phyloP scores from a whole-genome alignment of 306 rosid species.

The Crataegus laevigata region DNA sequence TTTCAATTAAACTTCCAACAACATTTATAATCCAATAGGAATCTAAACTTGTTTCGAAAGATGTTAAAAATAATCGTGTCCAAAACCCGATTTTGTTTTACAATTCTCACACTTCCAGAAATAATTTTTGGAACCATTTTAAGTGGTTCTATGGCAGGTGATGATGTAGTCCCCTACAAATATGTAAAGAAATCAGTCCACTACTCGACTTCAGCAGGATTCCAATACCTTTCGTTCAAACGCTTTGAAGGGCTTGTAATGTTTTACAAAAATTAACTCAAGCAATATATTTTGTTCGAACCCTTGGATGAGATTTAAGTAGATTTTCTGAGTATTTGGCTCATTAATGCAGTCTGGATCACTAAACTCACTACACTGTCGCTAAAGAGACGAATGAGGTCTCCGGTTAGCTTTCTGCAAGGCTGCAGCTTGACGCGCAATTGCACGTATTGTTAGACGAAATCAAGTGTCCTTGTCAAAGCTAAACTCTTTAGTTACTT shows the following conservation, averaged over 20 bases:
- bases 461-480: too few species aligned
- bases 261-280: not conserved
- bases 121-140: too few species aligned
- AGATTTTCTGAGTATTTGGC: not conserved
- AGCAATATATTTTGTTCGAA: not conserved
- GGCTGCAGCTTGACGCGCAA: constrained; percentile 72
- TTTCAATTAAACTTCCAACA: too few species aligned
- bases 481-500: too few species aligned
- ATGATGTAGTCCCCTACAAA: constrained; percentile 56
- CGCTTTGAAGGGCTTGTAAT: constrained; percentile 65
- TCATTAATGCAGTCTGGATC: constrained; percentile 58
- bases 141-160: constrained; percentile 3
- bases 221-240: constrained; percentile 58
- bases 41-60: too few species aligned
- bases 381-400: constrained; percentile 92
- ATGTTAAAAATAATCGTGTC: too few species aligned
- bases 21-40: too few species aligned
- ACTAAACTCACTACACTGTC: constrained; percentile 50
- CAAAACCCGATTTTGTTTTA: too few species aligned
- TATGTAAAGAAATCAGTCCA: constrained; percentile 85
- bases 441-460: too few species aligned
- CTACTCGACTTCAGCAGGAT: constrained; percentile 62
- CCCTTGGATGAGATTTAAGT: constrained; percentile 3
- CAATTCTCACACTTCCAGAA: too few species aligned
- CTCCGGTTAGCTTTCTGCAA: constrained; percentile 72